Evolutionary conservation across 2,329 filamentous ascomycete genomes (phyloP), one percentile per base, ranked within the genome.

Genomic region (Colletotrichum graminicola): DNA sequence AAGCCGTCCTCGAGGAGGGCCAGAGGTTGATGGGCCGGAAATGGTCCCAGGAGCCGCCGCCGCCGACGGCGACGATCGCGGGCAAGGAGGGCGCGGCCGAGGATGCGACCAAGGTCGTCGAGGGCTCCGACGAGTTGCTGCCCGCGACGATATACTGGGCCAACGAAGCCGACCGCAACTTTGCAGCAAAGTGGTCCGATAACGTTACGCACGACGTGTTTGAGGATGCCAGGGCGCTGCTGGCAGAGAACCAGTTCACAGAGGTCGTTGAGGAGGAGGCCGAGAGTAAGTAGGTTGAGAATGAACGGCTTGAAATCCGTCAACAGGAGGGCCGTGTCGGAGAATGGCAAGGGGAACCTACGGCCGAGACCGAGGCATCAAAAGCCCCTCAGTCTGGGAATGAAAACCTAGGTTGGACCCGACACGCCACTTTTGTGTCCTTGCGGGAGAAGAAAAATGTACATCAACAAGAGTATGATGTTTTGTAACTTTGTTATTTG

Each of bases 181-280:
- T 82, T 71, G 88, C 87, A 0, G 72, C 79, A 74, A 71, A 77
- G 23, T 90, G 88, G 88, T 78, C 87, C 10, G 72, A 75, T 10
- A 90, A 90, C 67, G 88, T 90, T 74, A 80, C 77, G n/a, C 88
- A 90, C 74, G 77, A 81, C 12, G 73, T 84, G 41, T 77, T 86
- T 36, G 64, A 67, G 32, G 36, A 62, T 18, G 36, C 43, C 49
- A 63, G 54, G 32, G 62, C 66, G 23, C 29, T 47, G 21, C 29
- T 60, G 34, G 52, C 43, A 21, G 54, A 23, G 49, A 62, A 63
- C 36, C 62, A 45, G 21, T 66, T 64, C 16, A 69, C 55, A 18
- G 41, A 62, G 21, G 49, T 36, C 21, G 49, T 52, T 14, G 47
- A 62, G 36, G 61, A 54, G 61, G n/a, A 74, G 32, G 26, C 32